Base-by-base conservation (phyloP, 2,329 filamentous ascomycete genomes). In the Aspergillus felis region DNA sequence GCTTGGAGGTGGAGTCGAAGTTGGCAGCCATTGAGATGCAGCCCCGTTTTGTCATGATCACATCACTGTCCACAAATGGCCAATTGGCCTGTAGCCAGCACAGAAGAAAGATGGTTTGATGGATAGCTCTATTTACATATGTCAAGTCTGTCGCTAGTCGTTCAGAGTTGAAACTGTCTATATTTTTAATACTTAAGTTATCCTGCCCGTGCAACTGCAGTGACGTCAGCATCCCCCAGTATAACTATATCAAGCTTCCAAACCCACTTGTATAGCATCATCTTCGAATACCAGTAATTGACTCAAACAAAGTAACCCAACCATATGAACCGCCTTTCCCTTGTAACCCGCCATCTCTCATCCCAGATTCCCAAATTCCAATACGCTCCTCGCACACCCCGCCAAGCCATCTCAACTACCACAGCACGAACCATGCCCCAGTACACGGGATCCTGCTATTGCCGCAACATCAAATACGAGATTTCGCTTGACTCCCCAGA, bases 361-460 rank as follows among this genome's bases (percentile, higher is more conserved):
- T 1, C 32, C 32, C 14, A 38, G 32, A 17, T 38, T 7, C 14
- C 14, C 32, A 35, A 35, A 17, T 6, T 2, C 5, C 17, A 35
- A 14, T 17, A 35, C 8, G 12, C n/a, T 8, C 17, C n/a, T 8
- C 42, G n/a, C 20, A 24, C 20, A 46, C 6, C 20, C 20, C 12
- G 6, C 10, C 20, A 4, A 10, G 8, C 6, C 20, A 46, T 46
- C 42, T 46, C 42, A 20, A 46, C 9, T 6, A 46, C 22, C 10
- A 24, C 22, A 5, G 3, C n/a, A 22, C 42, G 8, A 5, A 24
- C 22, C 44, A 74, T 74, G 70, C 66, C 65, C 4, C 58, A 50
- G 3, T 71, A 71, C 42, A 71, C 71, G 1, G 77, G 78, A 22
- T 74, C 73, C 42, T 84, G 81, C 68, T 79, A 77, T 65, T 84